Evolutionary conservation across 2,329 filamentous ascomycete genomes (phyloP).

Genomic region (Nigrospora sphaerica): DNA sequence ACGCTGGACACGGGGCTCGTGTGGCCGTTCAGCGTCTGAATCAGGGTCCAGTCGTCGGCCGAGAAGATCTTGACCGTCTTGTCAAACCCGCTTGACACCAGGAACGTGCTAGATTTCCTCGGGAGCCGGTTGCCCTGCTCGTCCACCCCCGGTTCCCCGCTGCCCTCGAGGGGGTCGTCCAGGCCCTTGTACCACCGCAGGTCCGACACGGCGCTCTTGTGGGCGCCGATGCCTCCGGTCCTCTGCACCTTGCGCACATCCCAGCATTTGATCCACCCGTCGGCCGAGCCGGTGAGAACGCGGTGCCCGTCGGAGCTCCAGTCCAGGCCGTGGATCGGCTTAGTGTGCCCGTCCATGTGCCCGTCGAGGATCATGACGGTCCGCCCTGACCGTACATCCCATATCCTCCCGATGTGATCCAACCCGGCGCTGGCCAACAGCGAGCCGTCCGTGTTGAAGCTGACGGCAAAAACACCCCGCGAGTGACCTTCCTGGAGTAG

Average conservation of each 20-base stretch:
- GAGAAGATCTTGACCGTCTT: constrained; percentile 94
- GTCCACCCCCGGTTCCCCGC: constrained; percentile 47
- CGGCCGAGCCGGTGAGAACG: constrained; percentile 85
- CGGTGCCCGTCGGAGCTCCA: constrained; percentile 89
- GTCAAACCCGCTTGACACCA: constrained; percentile 88
- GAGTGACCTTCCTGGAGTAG: constrained; percentile 92
- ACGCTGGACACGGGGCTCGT: constrained; percentile 87
- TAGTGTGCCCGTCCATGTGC: constrained; percentile 73
- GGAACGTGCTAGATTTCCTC: constrained; percentile 85
- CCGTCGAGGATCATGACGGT: constrained; percentile 95
- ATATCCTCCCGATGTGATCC: constrained; percentile 90
- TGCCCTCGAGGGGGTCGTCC: constrained; percentile 63
- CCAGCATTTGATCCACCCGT: constrained; percentile 98
- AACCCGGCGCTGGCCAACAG: constrained; percentile 86
- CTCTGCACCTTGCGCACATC: constrained; percentile 84
- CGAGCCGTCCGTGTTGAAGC: constrained; percentile 87
- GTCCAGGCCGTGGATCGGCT: constrained; percentile 87
- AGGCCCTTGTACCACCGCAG: constrained; percentile 87
- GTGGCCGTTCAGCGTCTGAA: constrained; percentile 83
- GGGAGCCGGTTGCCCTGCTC: constrained; percentile 62
- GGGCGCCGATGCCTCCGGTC: constrained; percentile 80
- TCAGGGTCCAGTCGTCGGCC: constrained; percentile 88
- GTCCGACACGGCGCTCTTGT: constrained; percentile 86
- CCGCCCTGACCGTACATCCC: constrained; percentile 87
- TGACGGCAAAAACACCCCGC: constrained; percentile 82